phyloP scores from a whole-genome alignment of 441 rosid genomes.

The Gossypium aridum region DNA sequence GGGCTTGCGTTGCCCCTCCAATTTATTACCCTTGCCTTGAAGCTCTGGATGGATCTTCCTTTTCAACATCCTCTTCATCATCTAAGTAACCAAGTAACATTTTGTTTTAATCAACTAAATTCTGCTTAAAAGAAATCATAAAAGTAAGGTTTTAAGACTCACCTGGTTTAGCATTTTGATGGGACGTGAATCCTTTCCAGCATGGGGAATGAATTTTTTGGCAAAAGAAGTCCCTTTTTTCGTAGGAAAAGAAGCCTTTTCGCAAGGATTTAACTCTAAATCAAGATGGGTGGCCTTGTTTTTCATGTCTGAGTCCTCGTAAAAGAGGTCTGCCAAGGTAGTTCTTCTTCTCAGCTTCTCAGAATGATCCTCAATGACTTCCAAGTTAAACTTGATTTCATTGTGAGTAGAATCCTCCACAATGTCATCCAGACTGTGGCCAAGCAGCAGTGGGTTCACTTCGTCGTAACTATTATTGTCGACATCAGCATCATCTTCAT shows the following conservation, averaged over 20 bases:
- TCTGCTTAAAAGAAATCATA: not conserved
- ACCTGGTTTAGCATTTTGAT: conserved; percentile 63
- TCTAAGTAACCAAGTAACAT: conserved; percentile 22
- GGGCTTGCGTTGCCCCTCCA: conserved; percentile 22
- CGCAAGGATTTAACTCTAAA: conserved; percentile 14
- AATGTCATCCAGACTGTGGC: conserved; percentile 11
- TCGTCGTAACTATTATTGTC: conserved; percentile 31
- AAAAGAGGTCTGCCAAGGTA: conserved; percentile 77
- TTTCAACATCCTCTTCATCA: conserved; percentile 76
- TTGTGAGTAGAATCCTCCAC: conserved; percentile 4
- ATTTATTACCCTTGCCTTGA: conserved; percentile 33
- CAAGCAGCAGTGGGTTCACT: conserved; percentile 54
- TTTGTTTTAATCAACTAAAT: not conserved
- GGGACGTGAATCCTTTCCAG: conserved; percentile 52
- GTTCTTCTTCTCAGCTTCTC: conserved; percentile 42
- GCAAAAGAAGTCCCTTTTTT: conserved; percentile 35
- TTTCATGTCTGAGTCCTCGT: conserved; percentile 42
- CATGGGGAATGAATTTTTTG: conserved; percentile 52
- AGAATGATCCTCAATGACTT: conserved; percentile 15
- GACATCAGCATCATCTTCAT: conserved; percentile 17
- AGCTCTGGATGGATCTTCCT: conserved; percentile 84
- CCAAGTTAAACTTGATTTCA: conserved; percentile 12
- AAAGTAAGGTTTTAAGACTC: not conserved
- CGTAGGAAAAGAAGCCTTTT: conserved; percentile 20
- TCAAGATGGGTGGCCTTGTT: conserved; percentile 22